Percentiles rank a stretch among this genome's conserved stretches.
phyloP scores from a whole-genome alignment of 192 early-diverging fungal genomes.

The Jimgerdemannia lactiflua region DNA sequence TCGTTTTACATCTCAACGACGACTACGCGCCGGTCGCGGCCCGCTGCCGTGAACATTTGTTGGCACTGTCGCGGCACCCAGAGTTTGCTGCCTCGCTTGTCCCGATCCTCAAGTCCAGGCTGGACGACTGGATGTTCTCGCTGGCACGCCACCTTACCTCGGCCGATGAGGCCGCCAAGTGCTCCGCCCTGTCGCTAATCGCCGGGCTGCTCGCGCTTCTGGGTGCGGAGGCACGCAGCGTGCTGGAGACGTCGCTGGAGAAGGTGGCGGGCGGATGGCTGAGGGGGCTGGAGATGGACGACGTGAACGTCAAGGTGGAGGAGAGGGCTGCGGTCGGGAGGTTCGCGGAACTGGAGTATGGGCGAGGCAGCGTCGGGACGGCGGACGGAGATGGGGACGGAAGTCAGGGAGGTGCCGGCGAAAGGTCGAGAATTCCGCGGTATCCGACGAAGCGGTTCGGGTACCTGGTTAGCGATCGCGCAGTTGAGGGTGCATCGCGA shows the following conservation, averaged over 20 bases:
- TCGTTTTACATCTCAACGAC: constrained; percentile 38
- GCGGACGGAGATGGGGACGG: not conserved
- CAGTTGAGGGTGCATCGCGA: not conserved
- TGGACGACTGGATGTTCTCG: constrained; percentile 23
- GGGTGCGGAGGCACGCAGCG: constrained; percentile 19
- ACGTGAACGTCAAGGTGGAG: constrained; percentile 22
- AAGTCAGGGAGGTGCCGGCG: not conserved
- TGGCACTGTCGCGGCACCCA: constrained; percentile 1
- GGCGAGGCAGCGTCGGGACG: not conserved
- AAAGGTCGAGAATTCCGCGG: not conserved
- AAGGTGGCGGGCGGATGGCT: constrained; percentile 34
- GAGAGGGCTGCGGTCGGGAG: constrained; percentile 7
- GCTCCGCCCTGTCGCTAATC: constrained; percentile 26
- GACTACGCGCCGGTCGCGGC: constrained; percentile 25
- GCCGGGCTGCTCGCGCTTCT: constrained; percentile 28
- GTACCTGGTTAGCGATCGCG: not conserved
- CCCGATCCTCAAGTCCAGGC: constrained; percentile 34
- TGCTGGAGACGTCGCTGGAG: constrained; percentile 20
- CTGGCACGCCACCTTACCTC: constrained; percentile 33
- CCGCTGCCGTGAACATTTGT: constrained; percentile 13
- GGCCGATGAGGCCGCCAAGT: constrained; percentile 27
- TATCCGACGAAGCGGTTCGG: not conserved
- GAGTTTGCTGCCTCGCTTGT: constrained; percentile 14
- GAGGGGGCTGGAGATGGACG: constrained; percentile 33
- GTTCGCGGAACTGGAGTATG: constrained; percentile 15